A percentile compares a stretch with the other conserved stretches of the same genome.
These are phyloP conservation scores for Backusella morwellensis DNA, from an alignment of 192 early-diverging fungal species.

Conservation along the genomic window DNA sequence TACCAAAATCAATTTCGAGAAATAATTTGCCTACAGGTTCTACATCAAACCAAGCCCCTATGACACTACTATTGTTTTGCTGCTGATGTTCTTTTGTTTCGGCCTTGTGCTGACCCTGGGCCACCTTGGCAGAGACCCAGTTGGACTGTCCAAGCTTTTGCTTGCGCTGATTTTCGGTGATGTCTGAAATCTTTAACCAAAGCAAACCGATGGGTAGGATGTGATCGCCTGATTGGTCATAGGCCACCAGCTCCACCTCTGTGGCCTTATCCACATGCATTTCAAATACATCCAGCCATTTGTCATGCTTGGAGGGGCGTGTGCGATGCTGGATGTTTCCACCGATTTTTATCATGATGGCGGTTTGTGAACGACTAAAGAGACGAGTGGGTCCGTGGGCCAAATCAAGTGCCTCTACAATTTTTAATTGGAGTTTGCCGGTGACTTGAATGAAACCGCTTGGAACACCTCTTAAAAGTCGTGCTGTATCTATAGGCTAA, in stretches of 20 bases:
- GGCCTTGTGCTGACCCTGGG: conserved; percentile 8
- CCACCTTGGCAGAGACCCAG: conserved; percentile 46
- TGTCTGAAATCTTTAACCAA: conserved; percentile 94
- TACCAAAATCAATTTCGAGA: conserved; percentile 83
- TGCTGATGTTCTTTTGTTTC: not conserved
- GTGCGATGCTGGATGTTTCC: conserved; percentile 75
- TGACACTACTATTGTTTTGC: conserved; percentile 37
- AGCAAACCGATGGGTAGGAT: conserved; percentile 73
- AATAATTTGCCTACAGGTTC: conserved; percentile 90
- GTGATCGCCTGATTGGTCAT: conserved; percentile 57
- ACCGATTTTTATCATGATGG: conserved; percentile 80
- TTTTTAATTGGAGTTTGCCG: conserved; percentile 66
- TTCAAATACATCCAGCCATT: conserved; percentile 85
- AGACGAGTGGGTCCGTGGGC: conserved; percentile 56
- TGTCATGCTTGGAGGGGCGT: conserved; percentile 55
- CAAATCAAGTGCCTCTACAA: conserved; percentile 60
- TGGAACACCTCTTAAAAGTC: conserved; percentile 40
- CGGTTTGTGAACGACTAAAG: conserved; percentile 60
- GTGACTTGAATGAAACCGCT: conserved; percentile 65
- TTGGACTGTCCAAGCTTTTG: conserved; percentile 59
- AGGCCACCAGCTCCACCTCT: conserved; percentile 89
- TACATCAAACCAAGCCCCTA: conserved; percentile 81
- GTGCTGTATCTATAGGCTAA: not conserved
- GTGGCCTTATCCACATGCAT: conserved; percentile 85
- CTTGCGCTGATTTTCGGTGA: conserved; percentile 80